Conservation (phyloP, 352 stramenopile genomes). For the Phytophthora hibernalis region DNA sequence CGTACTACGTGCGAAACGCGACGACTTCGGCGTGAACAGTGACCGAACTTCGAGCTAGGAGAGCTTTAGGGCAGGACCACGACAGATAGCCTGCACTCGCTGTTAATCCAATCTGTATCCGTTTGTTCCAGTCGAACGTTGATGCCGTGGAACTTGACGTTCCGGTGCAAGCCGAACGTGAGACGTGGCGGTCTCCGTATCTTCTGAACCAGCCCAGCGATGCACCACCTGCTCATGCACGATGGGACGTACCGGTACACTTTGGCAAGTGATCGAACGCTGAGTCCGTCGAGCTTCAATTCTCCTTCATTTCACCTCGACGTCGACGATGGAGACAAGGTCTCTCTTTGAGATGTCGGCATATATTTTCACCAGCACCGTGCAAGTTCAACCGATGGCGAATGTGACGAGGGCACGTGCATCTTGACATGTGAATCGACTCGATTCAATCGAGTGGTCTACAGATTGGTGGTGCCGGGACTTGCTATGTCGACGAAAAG, state of each 20-base stretch:
- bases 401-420: constrained; percentile 6
- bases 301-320: too few relatives aligned
- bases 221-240: constrained; percentile 12
- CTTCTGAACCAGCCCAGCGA: constrained; percentile 25
- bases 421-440: constrained; percentile 10
- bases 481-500: constrained; percentile 33
- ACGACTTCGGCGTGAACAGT: constrained; percentile 29
- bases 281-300: neutral
- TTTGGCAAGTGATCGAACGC: constrained; percentile 7
- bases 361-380: constrained; percentile 3
- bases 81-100: constrained; percentile 18
- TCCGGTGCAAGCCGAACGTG: constrained; percentile 26
- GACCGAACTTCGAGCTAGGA: constrained; percentile 23
- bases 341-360: constrained; percentile 1
- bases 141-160: constrained; percentile 13
- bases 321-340: neutral
- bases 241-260: constrained; percentile 2
- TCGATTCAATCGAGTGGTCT: constrained; percentile 11
- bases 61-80: constrained; percentile 32
- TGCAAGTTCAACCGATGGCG: constrained; percentile 15
- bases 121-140: constrained; percentile 32
- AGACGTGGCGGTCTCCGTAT: constrained; percentile 30
- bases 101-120: constrained; percentile 13
- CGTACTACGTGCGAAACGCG: constrained; percentile 37
- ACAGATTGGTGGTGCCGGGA: constrained; percentile 16